Percentiles rank a stretch among this genome's conserved stretches.
Evolutionary conservation across 1,284 basidiomycete genomes (phyloP).

Genomic region (Sporisorium iseilematis-ciliati): DNA sequence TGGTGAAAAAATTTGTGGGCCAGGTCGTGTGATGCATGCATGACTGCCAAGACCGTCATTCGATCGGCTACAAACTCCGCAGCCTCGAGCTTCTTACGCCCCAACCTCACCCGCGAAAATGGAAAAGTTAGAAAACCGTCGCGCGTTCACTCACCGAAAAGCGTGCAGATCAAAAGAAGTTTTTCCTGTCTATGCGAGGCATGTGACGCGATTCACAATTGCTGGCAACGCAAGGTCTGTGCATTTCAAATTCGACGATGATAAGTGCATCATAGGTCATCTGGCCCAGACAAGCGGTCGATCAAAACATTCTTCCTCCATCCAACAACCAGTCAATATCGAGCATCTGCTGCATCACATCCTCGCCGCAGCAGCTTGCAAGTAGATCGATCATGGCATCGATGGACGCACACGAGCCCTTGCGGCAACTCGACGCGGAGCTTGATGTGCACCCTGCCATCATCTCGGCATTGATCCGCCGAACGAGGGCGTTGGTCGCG

Average conservation of each 20-base stretch:
- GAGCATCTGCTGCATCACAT: not conserved
- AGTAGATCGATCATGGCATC: slow-evolving; percentile 13
- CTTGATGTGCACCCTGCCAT: slow-evolving; percentile 51
- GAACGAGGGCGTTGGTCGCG: slow-evolving; percentile 47
- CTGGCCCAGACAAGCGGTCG: not conserved
- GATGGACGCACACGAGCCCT: slow-evolving; percentile 22
- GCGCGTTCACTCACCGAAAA: too few relatives aligned
- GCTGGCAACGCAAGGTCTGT: not conserved
- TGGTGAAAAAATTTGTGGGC: not conserved
- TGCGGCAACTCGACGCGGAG: slow-evolving; percentile 39
- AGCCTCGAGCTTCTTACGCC: slow-evolving; percentile 2
- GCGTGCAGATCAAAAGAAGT: not conserved
- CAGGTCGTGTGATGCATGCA: slow-evolving; percentile 8
- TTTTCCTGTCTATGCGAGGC: not conserved
- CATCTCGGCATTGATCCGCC: slow-evolving; percentile 53
- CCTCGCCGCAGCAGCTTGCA: not conserved
- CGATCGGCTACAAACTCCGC: too few relatives aligned
- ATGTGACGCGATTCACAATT: not conserved
- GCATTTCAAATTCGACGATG: not conserved
- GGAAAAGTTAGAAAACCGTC: too few relatives aligned
- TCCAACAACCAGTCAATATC: not conserved
- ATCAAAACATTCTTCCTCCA: not conserved
- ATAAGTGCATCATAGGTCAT: not conserved
- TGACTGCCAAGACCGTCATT: not conserved
- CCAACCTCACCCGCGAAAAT: too few relatives aligned